Evolutionary conservation across 2,329 filamentous ascomycete genomes (phyloP).

Genomic region (Ophiobolus disseminans): DNA sequence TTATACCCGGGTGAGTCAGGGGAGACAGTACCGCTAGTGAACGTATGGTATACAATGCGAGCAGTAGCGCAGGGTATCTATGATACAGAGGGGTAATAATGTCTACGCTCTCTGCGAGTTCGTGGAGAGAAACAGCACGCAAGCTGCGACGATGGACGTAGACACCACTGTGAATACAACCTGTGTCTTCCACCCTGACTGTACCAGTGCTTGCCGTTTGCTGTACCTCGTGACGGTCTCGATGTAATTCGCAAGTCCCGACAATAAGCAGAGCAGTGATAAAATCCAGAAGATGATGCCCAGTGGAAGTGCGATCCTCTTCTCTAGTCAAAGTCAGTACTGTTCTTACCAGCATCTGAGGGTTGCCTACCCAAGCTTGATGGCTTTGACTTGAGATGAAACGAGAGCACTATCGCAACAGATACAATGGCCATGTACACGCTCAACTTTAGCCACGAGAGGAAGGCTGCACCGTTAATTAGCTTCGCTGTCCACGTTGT

Average conservation of each 20-base stretch:
- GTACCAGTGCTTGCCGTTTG: constrained; percentile 79
- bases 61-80: too few species aligned
- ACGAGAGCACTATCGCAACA: constrained; percentile 89
- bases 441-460: constrained; percentile 87
- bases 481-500: not conserved
- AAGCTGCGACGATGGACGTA: constrained; percentile 50
- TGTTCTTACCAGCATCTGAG: not conserved
- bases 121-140: constrained; percentile 50
- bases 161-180: constrained; percentile 62
- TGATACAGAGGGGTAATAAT: not conserved
- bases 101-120: constrained; percentile 39
- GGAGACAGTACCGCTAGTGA: too few species aligned
- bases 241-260: constrained; percentile 87
- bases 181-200: constrained; percentile 93
- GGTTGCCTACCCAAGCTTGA: constrained; percentile 24
- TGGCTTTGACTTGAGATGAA: constrained; percentile 82
- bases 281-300: constrained; percentile 89
- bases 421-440: constrained; percentile 91
- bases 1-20: too few species aligned
- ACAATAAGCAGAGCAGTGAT: constrained; percentile 74
- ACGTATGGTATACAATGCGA: too few species aligned
- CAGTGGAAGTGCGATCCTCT: constrained; percentile 79
- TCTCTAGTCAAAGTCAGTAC: constrained; percentile 61
- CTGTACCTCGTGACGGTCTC: constrained; percentile 83
- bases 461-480: constrained; percentile 63